These are phyloP conservation scores for Discostella stelligeroides DNA, from an alignment of 108 stramenopile genomes.

Conservation along the genomic window DNA sequence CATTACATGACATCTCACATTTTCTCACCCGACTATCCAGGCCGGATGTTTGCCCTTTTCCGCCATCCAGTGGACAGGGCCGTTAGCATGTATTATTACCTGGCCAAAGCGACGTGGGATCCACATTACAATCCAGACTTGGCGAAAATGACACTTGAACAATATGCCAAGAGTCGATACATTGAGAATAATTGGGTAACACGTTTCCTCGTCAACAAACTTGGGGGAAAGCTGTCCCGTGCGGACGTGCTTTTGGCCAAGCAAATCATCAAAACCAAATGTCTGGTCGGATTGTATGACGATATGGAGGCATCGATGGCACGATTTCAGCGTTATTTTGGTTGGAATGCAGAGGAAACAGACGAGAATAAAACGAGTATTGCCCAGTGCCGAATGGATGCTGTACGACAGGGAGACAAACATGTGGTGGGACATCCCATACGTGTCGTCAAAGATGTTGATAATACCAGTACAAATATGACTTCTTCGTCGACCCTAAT, in stretches of 20 bases:
- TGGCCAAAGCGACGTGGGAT: constrained; percentile 46
- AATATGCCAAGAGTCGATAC: constrained; percentile 47
- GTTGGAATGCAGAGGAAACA: constrained; percentile 23
- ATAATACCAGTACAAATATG: too few relatives aligned
- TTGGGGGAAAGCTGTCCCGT: constrained; percentile 32
- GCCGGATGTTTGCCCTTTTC: constrained; percentile 50
- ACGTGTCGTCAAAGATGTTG: constrained; percentile 9
- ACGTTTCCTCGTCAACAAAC: constrained; percentile 35
- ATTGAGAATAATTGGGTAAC: constrained; percentile 68
- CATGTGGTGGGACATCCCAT: constrained; percentile 21
- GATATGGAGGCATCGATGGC: constrained; percentile 41
- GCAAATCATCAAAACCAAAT: constrained; percentile 43
- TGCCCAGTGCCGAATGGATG: constrained; percentile 11
- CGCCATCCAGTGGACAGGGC: constrained; percentile 58
- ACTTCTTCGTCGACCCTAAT: too few relatives aligned
- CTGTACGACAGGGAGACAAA: constrained; percentile 25
- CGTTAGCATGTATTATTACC: constrained; percentile 50
- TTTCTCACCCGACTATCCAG: constrained; percentile 22
- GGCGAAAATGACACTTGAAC: constrained; percentile 44
- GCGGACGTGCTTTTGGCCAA: constrained; percentile 51
- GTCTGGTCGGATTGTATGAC: constrained; percentile 50
- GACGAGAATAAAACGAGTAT: constrained; percentile 3
- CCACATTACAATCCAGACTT: constrained; percentile 46
- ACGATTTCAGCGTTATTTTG: constrained; percentile 53
- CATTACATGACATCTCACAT: constrained; percentile 32